phyloP scores from a whole-genome alignment of 495 filamentous ascomycete species.

The Parathielavia hyrcaniae region DNA sequence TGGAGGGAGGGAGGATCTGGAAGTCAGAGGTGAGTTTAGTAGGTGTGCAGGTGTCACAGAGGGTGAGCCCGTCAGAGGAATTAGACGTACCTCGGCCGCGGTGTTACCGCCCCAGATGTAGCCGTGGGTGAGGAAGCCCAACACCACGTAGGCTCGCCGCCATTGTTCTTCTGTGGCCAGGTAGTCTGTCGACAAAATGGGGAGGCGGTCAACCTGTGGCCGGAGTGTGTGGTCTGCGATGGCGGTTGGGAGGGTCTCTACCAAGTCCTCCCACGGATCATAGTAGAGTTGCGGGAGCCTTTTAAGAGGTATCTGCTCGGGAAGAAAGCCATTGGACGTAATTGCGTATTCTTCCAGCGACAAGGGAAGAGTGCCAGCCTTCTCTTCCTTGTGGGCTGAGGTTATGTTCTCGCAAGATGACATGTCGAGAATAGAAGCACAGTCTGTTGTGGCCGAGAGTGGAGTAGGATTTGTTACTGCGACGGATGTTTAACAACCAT shows the following conservation, averaged over 20 bases:
- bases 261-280: slow-evolving; percentile 68
- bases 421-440: slow-evolving; percentile 10
- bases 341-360: slow-evolving; percentile 24
- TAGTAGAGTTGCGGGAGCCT: slow-evolving; percentile 70
- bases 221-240: slow-evolving; percentile 63
- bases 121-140: slow-evolving; percentile 73
- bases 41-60: slow-evolving; percentile 2
- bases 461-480: neutral
- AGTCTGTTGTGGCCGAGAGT: neutral
- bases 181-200: slow-evolving; percentile 58
- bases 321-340: slow-evolving; percentile 65
- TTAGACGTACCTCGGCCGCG: slow-evolving; percentile 31
- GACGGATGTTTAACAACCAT: neutral
- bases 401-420: slow-evolving; percentile 18
- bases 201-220: slow-evolving; percentile 58
- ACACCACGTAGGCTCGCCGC: slow-evolving; percentile 69
- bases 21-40: neutral
- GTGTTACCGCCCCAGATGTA: slow-evolving; percentile 62
- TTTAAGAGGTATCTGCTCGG: slow-evolving; percentile 60
- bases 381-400: neutral
- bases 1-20: slow-evolving; percentile 59
- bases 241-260: slow-evolving; percentile 59
- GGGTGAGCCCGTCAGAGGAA: too few relatives aligned
- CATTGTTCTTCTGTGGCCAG: slow-evolving; percentile 66
- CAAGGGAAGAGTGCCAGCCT: neutral